These are phyloP conservation scores for Spinacia oleracea DNA, from an alignment of 179 eudicot genomes.

Conservation along the genomic window DNA sequence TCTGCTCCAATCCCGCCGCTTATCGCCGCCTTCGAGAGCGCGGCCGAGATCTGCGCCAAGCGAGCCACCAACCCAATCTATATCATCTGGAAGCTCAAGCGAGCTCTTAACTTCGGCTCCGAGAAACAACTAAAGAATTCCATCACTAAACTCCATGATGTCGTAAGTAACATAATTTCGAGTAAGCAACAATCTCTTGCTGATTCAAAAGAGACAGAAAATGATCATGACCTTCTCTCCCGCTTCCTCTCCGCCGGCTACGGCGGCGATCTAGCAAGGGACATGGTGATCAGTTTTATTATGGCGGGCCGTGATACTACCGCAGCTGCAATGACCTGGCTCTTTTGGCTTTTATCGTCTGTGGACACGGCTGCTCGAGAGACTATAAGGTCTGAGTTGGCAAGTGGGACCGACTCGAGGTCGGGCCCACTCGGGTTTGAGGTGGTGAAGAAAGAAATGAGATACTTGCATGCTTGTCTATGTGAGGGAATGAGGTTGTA, in stretches of 20 bases:
- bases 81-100: conserved; percentile 51
- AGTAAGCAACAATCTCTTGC: conserved; percentile 21
- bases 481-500: conserved; percentile 73
- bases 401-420: not conserved
- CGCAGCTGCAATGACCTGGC: conserved; percentile 71
- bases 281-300: conserved; percentile 58
- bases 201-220: not conserved
- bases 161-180: conserved; percentile 36
- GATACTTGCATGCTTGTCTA: conserved; percentile 55
- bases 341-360: conserved; percentile 41
- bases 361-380: conserved; percentile 9
- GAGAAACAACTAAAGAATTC: conserved; percentile 45
- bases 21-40: conserved; percentile 49
- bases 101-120: conserved; percentile 43
- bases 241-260: conserved; percentile 44
- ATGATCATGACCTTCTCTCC: conserved; percentile 40
- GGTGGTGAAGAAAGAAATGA: conserved; percentile 45
- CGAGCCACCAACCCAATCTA: conserved; percentile 43
- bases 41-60: conserved; percentile 50
- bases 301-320: conserved; percentile 72
- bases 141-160: conserved; percentile 30
- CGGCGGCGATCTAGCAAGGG: conserved; percentile 38
- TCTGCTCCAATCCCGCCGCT: conserved; percentile 43
- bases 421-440: conserved; percentile 32
- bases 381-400: conserved; percentile 24